phyloP scores from a whole-genome alignment of 371 early-diverging fungal species.

The Mortierella sp. region DNA sequence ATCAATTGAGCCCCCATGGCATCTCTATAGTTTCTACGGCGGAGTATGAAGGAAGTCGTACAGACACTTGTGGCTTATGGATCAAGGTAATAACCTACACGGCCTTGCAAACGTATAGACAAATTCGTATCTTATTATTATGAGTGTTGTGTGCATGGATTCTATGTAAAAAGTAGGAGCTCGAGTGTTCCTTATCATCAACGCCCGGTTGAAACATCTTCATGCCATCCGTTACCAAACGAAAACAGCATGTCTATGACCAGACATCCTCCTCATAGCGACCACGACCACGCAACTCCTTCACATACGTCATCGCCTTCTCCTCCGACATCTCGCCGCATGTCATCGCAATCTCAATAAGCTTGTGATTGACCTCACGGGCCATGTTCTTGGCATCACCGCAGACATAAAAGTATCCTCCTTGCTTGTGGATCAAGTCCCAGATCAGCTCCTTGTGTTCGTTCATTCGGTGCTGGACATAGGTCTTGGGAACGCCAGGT shows the following conservation, averaged over 20 bases:
- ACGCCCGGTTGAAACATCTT: no score
- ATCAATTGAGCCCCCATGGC: no score
- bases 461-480: conserved; percentile 86
- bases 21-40: no score
- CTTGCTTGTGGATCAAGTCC: conserved; percentile 75
- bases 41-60: no score
- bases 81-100: no score
- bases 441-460: conserved; percentile 77
- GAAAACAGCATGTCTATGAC: conserved; percentile 64
- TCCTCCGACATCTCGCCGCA: conserved; percentile 78
- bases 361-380: conserved; percentile 82
- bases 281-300: conserved; percentile 81
- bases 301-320: conserved; percentile 81
- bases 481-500: conserved; percentile 74
- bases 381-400: conserved; percentile 98
- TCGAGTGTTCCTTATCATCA: no score
- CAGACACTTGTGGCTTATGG: no score
- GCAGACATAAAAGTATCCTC: conserved; percentile 92
- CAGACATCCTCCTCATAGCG: conserved; percentile 97
- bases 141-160: no score
- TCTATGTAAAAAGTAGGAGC: conserved; percentile 11
- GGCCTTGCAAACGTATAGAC: no score
- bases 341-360: conserved; percentile 75
- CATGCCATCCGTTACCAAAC: no score
- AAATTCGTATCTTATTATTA: no score